These are phyloP conservation scores for Trypanosoma theileri DNA, from an alignment of 208 protist species.

Conservation along the genomic window DNA sequence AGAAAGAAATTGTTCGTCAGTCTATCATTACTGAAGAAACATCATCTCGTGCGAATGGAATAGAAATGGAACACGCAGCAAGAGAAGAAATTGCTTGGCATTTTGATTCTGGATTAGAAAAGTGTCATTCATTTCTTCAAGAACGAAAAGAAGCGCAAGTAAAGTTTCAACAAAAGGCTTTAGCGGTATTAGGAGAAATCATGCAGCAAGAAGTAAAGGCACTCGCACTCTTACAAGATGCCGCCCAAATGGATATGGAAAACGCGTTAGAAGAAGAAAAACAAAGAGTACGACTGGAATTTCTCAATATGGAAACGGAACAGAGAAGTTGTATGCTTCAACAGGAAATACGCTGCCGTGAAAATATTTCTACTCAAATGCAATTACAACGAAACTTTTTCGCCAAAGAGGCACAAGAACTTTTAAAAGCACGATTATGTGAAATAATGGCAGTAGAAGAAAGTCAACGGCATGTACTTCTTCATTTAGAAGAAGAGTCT, in stretches of 20 bases:
- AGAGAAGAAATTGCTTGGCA: conserved; percentile 30
- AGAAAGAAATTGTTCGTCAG: conserved; percentile 24
- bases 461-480: conserved; percentile 33
- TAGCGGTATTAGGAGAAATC: conserved; percentile 13
- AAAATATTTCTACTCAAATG: conserved; percentile 28
- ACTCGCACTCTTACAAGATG: conserved; percentile 7
- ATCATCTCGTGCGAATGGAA: neutral
- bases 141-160: conserved; percentile 19
- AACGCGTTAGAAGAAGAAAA: conserved; percentile 18
- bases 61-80: conserved; percentile 27
- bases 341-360: conserved; percentile 38
- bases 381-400: conserved; percentile 34
- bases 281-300: conserved; percentile 23
- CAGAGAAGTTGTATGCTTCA: conserved; percentile 34
- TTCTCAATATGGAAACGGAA: conserved; percentile 32
- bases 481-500: conserved; percentile 34
- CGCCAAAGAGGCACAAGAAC: conserved; percentile 38
- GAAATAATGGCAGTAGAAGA: conserved; percentile 45
- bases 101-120: conserved; percentile 14
- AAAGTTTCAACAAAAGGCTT: conserved; percentile 24
- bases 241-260: conserved; percentile 10
- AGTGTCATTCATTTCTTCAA: conserved; percentile 4
- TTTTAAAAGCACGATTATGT: conserved; percentile 36
- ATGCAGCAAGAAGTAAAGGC: conserved; percentile 24
- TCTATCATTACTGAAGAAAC: conserved; percentile 25